Evolutionary conservation across 768 basidiomycete species (phyloP), one percentile per base, ranked within the genome.

Genomic region (Boletus rufocinnamomeus): DNA sequence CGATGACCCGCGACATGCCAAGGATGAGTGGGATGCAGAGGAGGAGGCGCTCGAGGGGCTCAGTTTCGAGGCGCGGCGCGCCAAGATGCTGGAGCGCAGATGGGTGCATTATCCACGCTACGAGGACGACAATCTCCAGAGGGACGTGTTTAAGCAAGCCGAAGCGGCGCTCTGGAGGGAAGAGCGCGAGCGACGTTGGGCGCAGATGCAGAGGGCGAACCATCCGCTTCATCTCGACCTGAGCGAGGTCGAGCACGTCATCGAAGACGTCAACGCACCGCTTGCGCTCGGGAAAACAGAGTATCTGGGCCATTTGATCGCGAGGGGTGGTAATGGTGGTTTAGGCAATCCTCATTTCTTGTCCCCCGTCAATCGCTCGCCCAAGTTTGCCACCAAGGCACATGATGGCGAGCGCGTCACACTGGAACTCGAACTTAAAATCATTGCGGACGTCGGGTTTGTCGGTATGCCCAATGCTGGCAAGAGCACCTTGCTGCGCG

Each of bases 391-490:
- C 0, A 88, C 91, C 19, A 82, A 86, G 19, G 94, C 92, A 0
- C 79, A 82, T 9, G 82, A 83, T 5, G 93, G 73, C 19, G 90
- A 93, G 65, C 80, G 84, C 6, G 75, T 95, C 61, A 88, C 89
- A 1, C 81, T 98, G n/a, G 82, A 86, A 21, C 79, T 99, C 16
- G 96, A 97, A 72, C 87, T 99, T 60, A 98, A 98, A 72, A 81
- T 96, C 7, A 80, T 95, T 4, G 94, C 96, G 3, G 96, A 99
- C 71, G 80, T 98, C n/a, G 97, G 93, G 0, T 78, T 99, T 21
- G 95, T 99, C 2, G 97, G 97, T 0, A 87, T 97, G 77, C 97
- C 97, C 8, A 99, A 98, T 65, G 93, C 91, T 0, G 96, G 88
- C 30, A 91, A 93, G 77, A 95, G 93, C 73, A 98, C 97, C 0